Conservation (phyloP, 306 rosid species). For the Morella rubra region DNA sequence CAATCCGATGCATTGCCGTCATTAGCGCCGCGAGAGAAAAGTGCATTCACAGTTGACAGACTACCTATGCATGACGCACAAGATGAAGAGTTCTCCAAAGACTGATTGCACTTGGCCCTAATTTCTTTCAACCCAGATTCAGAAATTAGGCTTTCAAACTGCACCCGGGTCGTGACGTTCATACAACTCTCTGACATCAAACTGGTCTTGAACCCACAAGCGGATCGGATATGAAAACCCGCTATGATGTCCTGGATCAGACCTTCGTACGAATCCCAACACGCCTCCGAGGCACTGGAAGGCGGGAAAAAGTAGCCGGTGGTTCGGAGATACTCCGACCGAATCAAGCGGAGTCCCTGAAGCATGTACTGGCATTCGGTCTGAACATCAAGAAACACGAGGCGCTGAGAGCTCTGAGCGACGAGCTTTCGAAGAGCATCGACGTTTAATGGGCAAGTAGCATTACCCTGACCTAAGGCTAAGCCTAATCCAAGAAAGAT, state of each 20-base stretch:
- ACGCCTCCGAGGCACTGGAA: not conserved
- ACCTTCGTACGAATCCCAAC: conserved; percentile 16
- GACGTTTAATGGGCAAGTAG: conserved; percentile 16
- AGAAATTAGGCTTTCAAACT: conserved; percentile 10
- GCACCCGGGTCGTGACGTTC: conserved; percentile 8
- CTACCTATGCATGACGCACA: not conserved
- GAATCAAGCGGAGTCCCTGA: conserved; percentile 24
- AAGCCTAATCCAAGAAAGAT: conserved; percentile 6
- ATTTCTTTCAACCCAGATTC: conserved; percentile 7
- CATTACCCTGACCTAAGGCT: not conserved
- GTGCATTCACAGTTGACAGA: not conserved
- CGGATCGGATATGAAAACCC: not conserved
- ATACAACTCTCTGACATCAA: conserved; percentile 12
- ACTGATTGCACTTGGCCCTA: conserved; percentile 2
- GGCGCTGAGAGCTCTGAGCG: not conserved
- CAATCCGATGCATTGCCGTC: conserved; percentile 16
- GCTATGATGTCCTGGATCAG: conserved; percentile 6
- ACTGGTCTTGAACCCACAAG: conserved; percentile 12
- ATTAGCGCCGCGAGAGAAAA: not conserved
- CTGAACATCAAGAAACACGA: not conserved
- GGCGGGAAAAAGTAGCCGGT: conserved; percentile 23
- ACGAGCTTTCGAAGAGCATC: not conserved
- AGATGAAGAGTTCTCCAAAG: conserved; percentile 10
- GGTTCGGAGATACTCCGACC: conserved; percentile 17
- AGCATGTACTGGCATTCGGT: conserved; percentile 17